Evolutionary conservation across 306 rosid genomes (phyloP), one percentile per base, ranked within the genome.

Genomic region (Leucaena leucocephala): DNA sequence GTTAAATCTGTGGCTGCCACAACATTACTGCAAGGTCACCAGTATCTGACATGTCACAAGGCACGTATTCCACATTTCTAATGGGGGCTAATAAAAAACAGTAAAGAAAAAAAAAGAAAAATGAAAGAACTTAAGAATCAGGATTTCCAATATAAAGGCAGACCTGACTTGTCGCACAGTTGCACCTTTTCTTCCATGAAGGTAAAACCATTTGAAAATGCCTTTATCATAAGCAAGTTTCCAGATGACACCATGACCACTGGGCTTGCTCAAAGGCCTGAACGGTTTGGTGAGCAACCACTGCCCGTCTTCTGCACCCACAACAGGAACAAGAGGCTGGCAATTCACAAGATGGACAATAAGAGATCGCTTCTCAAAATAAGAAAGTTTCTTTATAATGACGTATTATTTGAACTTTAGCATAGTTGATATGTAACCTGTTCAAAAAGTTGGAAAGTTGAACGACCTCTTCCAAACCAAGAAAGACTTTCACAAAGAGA

Each of bases 171-270:
- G 99, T 76, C 99, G 89, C 75, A 95, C 93, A 39, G 96, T 93
- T 61, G 94, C 98, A 78, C 97, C 98, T 89, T 90, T 91, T 84
- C 98, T 89, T 85, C 98, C 96, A 66, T 91, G 93, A 66, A 67
- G 78, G 82, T 81, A 87, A 91, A 95, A 95, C 98, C 97, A 95
- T 77, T 90, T 87, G 80, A 93, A 95, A 80, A 95, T 76, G 76
- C 99, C 99, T 78, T 86, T 93, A 75, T 95, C 98, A 72, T 87
- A 82, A 39, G 98, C 97, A 85, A 95, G 97, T 84, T 93, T 95
- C 99, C 98, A 95, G 83, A 95, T 89, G 64, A 90, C 98, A 78
- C 98, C 97, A 78, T 93, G 99, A 76, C 99, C 99, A 83, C 99
- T 89, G 55, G 99, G 99, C 88, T 95, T 95, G 88, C 97, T 85